A percentile compares a stretch with the other conserved stretches of the same genome.
Conservation (phyloP, 2,329 filamentous ascomycete genomes). For the Arachnomyces sp. region DNA sequence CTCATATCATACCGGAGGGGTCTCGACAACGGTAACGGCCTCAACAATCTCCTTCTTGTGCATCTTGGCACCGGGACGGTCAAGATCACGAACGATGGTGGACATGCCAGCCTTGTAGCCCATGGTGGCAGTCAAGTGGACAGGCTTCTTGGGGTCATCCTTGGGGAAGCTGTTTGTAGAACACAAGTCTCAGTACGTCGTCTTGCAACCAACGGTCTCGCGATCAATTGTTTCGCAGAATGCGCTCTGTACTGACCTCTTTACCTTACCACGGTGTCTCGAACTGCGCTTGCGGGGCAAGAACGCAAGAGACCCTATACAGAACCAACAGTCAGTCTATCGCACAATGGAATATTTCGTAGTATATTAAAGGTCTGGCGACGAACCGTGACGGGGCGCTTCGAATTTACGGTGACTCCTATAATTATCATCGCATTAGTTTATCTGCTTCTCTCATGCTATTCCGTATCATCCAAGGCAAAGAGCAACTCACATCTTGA, state of each 20-base stretch:
- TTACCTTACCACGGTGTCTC: constrained; percentile 94
- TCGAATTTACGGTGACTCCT: constrained; percentile 61
- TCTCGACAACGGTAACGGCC: constrained; percentile 81
- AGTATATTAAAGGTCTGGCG: constrained; percentile 40
- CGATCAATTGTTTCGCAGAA: constrained; percentile 6
- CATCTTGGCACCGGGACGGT: constrained; percentile 97
- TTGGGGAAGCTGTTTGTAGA: constrained; percentile 74
- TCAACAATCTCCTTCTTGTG: constrained; percentile 98
- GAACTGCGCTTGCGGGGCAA: constrained; percentile 85
- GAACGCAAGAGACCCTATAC: constrained; percentile 64
- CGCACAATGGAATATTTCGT: constrained; percentile 2
- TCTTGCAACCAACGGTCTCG: no score
- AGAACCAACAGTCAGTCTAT: constrained; percentile 18
- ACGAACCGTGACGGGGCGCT: constrained; percentile 90
- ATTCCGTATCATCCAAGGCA: constrained; percentile 6
- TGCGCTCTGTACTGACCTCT: constrained; percentile 62
- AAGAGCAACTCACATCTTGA: constrained; percentile 38
- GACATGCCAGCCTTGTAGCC: constrained; percentile 99
- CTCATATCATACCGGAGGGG: constrained; percentile 83
- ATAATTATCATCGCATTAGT: constrained; percentile 18
- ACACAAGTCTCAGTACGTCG: constrained; percentile 23
- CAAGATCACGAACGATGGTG: constrained; percentile 97
- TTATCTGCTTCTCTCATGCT: constrained; percentile 8
- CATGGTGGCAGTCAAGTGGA: constrained; percentile 96
- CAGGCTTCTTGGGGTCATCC: constrained; percentile 99